Evolutionary conservation across 2,329 filamentous ascomycete species (phyloP), one percentile per base, ranked within the genome.

Genomic region (Neofusicoccum kwambonambiense): DNA sequence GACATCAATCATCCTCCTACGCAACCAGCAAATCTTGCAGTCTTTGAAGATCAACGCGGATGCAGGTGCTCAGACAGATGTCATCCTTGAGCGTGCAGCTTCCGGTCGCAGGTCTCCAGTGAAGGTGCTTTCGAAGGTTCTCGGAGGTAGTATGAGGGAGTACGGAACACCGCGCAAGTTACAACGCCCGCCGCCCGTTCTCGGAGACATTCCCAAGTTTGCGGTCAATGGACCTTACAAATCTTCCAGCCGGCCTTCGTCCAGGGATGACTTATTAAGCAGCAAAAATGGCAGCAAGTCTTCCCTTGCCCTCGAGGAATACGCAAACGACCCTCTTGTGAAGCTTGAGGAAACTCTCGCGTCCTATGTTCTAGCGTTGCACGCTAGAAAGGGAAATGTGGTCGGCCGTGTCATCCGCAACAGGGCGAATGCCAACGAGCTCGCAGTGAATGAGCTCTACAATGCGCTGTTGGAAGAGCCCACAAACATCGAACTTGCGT

Each of bases 401-500:
- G 86, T 96, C 17, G 93, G 91, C 17, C 88, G 90, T 37, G 88
- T 87, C 31, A 81, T 97, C 37, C 85, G 93, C 57, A 89, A 87
- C 69, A 86, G 93, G 65, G 81, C 84, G 11, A 78, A 80, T 34
- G 91, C 89, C 2, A 91, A 97, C 73, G 90, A 93, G 72, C 83
- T 94, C 6, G 82, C 86, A 1, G 90, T 97, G 69, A 97, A 97
- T 71, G 92, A 96, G 70, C 82, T 97, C 1, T 97, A 97, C 78
- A 97, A 97, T 73, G 86, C 88, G 39, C 84, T 97, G 13, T 87
- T 96, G 17, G 93, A 97, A 74, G 90, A 90, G 68, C 91, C 93
- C 0, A 89, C 87, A 61, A 92, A 92, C 71, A 84, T 91, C 68
- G 90, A 96, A 62, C 82, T 88, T 9, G 87, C 91, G 1, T 85